Base-by-base conservation (phyloP, 257 asterid species). In the Catharanthus roseus region DNA sequence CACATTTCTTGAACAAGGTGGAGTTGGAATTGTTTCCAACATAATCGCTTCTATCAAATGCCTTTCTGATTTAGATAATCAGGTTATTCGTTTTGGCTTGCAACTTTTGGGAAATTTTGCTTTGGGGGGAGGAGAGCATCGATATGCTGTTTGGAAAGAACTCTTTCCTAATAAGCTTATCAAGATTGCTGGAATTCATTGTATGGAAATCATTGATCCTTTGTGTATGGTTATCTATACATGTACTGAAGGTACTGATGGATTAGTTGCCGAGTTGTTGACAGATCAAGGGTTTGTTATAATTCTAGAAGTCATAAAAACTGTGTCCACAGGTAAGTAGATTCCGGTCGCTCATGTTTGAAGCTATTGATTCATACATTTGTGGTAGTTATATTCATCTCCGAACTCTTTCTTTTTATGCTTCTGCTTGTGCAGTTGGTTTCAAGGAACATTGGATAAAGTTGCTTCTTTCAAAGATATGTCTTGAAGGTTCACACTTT, bases 101-200 rank as follows among this genome's bases (percentile, higher is more conserved):
- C 99, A 93, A 85, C 80, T 89, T 71, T 71, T 93, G 65, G 96
- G 87, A 72, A 93, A 93, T 84, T 85, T 91, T 70, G 75, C 92
- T 56, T 83, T 91, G 81, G 96, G 86, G 33, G 95, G 99, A 26
- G 85, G 73, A 82, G 71, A 82, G 71, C 95, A 87, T 73, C 84
- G 70, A 44, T 51, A 21, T 75, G 89, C 68, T 74, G 80, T 93
- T 61, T 93, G 97, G 98, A 69, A 65, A 47, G 80, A 74, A 23
- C 74, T 89, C 73, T 91, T 84, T 61, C 90, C 92, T 23, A 67
- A 69, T 68, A 69, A 74, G 42, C 91, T 91, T 83, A 72, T 72
- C 7, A 83, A 84, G 75, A 80, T 89, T 71, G 90, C 92, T 73
- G 72, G 85, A 81, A 75, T 88, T 73, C 86, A 67, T 57, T 78